Conservation (phyloP, 2,329 filamentous ascomycete genomes). For the Lecanicillium sp. region DNA sequence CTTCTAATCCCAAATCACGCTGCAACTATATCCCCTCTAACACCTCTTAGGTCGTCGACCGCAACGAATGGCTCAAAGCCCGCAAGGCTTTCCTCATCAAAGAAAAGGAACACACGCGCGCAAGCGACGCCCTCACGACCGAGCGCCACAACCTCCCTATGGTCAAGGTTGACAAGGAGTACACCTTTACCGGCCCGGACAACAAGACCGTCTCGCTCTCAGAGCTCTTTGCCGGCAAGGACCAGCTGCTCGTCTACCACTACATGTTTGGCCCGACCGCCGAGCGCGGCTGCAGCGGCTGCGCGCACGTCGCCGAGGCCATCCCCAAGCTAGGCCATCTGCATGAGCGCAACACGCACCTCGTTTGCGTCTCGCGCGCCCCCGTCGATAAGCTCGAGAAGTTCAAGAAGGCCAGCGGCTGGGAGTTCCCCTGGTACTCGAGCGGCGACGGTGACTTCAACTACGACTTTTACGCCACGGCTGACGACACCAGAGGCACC, state of each 20-base stretch:
- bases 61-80: constrained; percentile 25
- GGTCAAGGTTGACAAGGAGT: constrained; percentile 27
- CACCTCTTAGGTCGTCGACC: constrained; percentile 20
- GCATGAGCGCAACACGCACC: constrained; percentile 26
- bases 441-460: constrained; percentile 28
- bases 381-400: constrained; percentile 26
- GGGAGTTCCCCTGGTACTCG: constrained; percentile 33
- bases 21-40: not conserved
- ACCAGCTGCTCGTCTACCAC: constrained; percentile 34
- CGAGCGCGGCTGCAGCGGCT: constrained; percentile 28
- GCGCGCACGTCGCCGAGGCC: constrained; percentile 29
- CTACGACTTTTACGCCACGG: constrained; percentile 29
- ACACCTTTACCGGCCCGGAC: constrained; percentile 25
- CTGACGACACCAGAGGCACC: constrained; percentile 19
- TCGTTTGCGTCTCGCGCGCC: constrained; percentile 31
- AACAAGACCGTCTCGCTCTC: constrained; percentile 16
- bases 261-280: constrained; percentile 35
- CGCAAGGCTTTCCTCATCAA: constrained; percentile 25
- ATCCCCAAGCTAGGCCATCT: constrained; percentile 30
- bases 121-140: constrained; percentile 19
- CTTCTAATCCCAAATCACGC: not conserved
- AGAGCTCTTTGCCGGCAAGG: constrained; percentile 24
- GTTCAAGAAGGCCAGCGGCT: constrained; percentile 29
- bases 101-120: constrained; percentile 24
- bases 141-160: constrained; percentile 29